Conservation (phyloP, 2,329 filamentous ascomycete genomes). For the Xylariaceae sp. region DNA sequence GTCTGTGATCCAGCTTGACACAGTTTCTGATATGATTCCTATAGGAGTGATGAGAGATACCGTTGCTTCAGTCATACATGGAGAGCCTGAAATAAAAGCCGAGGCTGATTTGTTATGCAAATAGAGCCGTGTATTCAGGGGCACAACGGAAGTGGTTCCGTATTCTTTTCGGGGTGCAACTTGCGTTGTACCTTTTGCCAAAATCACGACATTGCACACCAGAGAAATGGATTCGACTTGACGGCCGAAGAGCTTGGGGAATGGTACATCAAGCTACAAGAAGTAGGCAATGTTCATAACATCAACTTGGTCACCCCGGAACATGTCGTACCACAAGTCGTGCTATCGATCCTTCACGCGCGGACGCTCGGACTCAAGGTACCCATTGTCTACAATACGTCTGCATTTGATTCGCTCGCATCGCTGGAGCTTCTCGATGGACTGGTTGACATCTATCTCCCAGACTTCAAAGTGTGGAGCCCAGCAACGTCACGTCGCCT, state of each 20-base stretch:
- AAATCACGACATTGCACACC: conserved; percentile 80
- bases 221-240: conserved; percentile 76
- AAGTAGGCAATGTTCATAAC: conserved; percentile 79
- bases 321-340: conserved; percentile 82
- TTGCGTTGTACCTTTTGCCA: conserved; percentile 75
- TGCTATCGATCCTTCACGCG: conserved; percentile 71
- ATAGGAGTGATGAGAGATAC: too few relatives aligned
- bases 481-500: conserved; percentile 63
- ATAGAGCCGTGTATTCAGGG: conserved; percentile 78
- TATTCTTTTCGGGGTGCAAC: conserved; percentile 78
- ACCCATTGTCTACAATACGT: conserved; percentile 83
- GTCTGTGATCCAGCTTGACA: conserved; percentile 34
- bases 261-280: conserved; percentile 81
- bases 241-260: conserved; percentile 75
- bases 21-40: background rate
- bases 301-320: conserved; percentile 87
- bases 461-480: conserved; percentile 84
- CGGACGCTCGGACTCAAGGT: conserved; percentile 65
- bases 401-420: conserved; percentile 72
- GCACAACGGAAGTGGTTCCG: conserved; percentile 73
- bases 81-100: background rate
- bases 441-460: conserved; percentile 81
- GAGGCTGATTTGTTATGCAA: conserved; percentile 6
- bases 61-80: background rate
- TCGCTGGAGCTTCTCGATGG: conserved; percentile 73